phyloP scores from a whole-genome alignment of 176 grass and related monocot species.

The Bolboschoenus planiculmis region DNA sequence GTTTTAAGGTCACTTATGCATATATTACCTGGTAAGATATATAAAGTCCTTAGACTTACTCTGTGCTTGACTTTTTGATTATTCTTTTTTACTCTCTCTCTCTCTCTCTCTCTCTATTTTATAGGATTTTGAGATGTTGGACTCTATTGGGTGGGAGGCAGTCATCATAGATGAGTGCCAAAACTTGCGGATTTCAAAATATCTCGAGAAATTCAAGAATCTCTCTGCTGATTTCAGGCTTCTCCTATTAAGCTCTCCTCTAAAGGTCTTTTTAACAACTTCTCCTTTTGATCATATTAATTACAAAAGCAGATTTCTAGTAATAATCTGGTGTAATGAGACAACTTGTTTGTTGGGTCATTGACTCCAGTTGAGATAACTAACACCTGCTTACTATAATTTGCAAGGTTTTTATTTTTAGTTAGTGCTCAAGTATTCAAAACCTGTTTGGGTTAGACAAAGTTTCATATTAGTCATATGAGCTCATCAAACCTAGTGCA shows the following conservation, averaged over 20 bases:
- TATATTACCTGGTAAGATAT: not conserved
- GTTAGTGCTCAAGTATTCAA: not conserved
- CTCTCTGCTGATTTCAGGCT: conserved; percentile 66
- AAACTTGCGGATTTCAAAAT: conserved; percentile 61
- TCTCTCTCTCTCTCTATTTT: not conserved
- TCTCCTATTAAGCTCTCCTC: conserved; percentile 49
- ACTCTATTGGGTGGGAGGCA: conserved; percentile 56
- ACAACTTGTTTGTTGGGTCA: not conserved
- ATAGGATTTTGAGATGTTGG: conserved; percentile 58
- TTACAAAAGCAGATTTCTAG: not conserved
- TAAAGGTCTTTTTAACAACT: conserved; percentile 44
- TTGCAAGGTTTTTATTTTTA: not conserved
- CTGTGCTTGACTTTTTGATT: not conserved
- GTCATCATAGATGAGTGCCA: conserved; percentile 74
- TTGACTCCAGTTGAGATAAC: not conserved
- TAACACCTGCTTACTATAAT: not conserved
- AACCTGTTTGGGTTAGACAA: not conserved
- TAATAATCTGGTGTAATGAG: not conserved
- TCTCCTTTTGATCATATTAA: not conserved
- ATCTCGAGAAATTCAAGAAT: conserved; percentile 51
- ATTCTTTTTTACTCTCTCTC: not conserved
- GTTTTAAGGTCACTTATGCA: not conserved
- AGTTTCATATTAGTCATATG: not conserved
- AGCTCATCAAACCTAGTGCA: not conserved
- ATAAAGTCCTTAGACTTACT: not conserved